These are phyloP conservation scores for Puccinia polysora DNA, from an alignment of 1,284 basidiomycete genomes.

Conservation along the genomic window DNA sequence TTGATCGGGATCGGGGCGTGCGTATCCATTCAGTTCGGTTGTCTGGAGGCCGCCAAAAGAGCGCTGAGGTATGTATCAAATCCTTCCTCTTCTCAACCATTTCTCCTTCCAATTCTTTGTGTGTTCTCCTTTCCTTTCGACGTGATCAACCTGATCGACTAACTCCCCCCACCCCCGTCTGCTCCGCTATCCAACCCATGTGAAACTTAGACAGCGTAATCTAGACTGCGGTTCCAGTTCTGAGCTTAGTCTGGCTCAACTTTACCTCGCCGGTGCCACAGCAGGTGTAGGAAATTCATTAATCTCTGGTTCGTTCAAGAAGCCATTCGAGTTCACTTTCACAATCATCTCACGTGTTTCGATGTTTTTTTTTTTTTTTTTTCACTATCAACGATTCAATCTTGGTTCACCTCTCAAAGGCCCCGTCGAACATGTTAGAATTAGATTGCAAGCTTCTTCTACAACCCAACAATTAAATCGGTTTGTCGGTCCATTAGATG, in stretches of 20 bases:
- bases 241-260: constrained; percentile 62
- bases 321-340: not conserved
- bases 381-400: not conserved
- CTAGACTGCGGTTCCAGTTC: not conserved
- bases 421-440: constrained; percentile 95
- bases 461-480: constrained; percentile 22
- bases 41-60: constrained; percentile 83
- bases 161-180: no score
- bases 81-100: no score
- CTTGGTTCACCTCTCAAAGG: no score
- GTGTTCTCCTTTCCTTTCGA: no score
- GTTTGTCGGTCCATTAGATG: constrained; percentile 15
- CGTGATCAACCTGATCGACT: no score
- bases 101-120: no score
- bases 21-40: constrained; percentile 94
- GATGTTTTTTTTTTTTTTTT: no score
- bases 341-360: not conserved
- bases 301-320: constrained; percentile 60
- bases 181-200: not conserved
- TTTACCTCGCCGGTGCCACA: constrained; percentile 70
- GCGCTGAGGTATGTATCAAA: constrained; percentile 63
- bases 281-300: constrained; percentile 87
- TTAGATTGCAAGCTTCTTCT: constrained; percentile 61
- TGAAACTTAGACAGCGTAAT: constrained; percentile 8
- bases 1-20: constrained; percentile 89